A percentile compares a stretch with the other conserved stretches of the same genome.
Conservation (phyloP, 2,329 filamentous ascomycete genomes). For the Corynespora cassiicola region DNA sequence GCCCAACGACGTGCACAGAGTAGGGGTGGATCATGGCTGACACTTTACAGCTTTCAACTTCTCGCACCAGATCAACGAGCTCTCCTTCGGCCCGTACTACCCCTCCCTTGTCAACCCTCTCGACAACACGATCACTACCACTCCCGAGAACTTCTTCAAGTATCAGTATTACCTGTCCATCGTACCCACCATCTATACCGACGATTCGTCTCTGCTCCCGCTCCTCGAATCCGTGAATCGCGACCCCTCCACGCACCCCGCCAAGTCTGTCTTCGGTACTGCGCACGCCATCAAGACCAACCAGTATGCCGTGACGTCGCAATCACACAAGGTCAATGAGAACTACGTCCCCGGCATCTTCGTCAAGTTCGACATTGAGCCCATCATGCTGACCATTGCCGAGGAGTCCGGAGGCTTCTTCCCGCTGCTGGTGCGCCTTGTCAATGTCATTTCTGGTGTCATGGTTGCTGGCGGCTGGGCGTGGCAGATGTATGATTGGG, state of each 20-base stretch:
- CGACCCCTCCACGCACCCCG: slow-evolving; percentile 42
- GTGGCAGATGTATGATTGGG: slow-evolving; percentile 84
- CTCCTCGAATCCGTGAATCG: slow-evolving; percentile 42
- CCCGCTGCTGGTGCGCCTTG: slow-evolving; percentile 77
- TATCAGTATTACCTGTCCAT: slow-evolving; percentile 98
- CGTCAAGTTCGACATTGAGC: slow-evolving; percentile 99
- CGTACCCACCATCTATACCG: slow-evolving; percentile 89
- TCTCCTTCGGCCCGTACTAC: slow-evolving; percentile 97
- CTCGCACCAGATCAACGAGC: slow-evolving; percentile 91
- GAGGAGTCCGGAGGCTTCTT: slow-evolving; percentile 81
- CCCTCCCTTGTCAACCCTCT: slow-evolving; percentile 92
- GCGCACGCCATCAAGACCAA: slow-evolving; percentile 81
- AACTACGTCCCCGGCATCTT: slow-evolving; percentile 84
- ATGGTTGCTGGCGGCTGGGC: slow-evolving; percentile 94
- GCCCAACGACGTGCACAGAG: too few species aligned
- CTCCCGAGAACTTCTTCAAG: slow-evolving; percentile 82
- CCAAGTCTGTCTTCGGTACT: slow-evolving; percentile 42
- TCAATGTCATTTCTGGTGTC: slow-evolving; percentile 91
- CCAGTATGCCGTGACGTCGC: slow-evolving; percentile 96
- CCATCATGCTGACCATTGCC: slow-evolving; percentile 83
- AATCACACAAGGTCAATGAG: slow-evolving; percentile 74
- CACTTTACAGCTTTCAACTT: slow-evolving; percentile 94
- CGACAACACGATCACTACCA: slow-evolving; percentile 83
- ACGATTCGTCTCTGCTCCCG: slow-evolving; percentile 57
- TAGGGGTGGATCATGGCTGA: too few species aligned